Evolutionary conservation across 805 yeast genomes (phyloP), one percentile per base, ranked within the genome.

Genomic region (Debaryomyces tyrocola): DNA sequence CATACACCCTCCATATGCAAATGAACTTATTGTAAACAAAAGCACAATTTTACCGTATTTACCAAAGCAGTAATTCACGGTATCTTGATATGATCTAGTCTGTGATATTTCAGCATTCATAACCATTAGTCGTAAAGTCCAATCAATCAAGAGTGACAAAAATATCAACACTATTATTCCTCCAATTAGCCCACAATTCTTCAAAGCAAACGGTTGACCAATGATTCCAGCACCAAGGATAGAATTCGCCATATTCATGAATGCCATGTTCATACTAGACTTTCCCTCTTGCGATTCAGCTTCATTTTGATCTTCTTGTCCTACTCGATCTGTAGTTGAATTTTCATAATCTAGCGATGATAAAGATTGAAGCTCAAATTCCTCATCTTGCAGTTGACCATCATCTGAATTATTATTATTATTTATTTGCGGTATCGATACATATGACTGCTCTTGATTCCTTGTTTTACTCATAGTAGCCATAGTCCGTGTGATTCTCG

Each of bases 241-340:
- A 15, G 95, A 85, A 65, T 91, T 91, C 8, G 97, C 96, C 96
- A 91, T 90, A 66, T 92, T 92, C 95, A 91, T 87, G 59, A 91
- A 90, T 4, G 97, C 97, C 89, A 86, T 86, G 47, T 78, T 79
- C 77, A 91, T 75, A 50, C 54, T 60, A 10, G 76, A 70, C 17
- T 62, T 60, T 4, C 74, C 75, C 20, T 59, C 63, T 4, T 45
- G 37, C 17, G 31, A 31, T 28, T 37, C 55, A 4, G 38, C 49
- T 14, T 48, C 52, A 7, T 40, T 45, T 24, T 46, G 50, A 15
- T 36, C 34, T 33, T 37, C 37, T 9, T 14, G 11, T n/a, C 6
- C 34, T n/a, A 12, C 34, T n/a, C 17, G 34, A 15, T 35, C 40
- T 20, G 17, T 31, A 20, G 14, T 31, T 24, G 27, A 24, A 31